Evolutionary conservation across 1,284 basidiomycete species (phyloP).

Genomic region (Schizopora paradoxa): DNA sequence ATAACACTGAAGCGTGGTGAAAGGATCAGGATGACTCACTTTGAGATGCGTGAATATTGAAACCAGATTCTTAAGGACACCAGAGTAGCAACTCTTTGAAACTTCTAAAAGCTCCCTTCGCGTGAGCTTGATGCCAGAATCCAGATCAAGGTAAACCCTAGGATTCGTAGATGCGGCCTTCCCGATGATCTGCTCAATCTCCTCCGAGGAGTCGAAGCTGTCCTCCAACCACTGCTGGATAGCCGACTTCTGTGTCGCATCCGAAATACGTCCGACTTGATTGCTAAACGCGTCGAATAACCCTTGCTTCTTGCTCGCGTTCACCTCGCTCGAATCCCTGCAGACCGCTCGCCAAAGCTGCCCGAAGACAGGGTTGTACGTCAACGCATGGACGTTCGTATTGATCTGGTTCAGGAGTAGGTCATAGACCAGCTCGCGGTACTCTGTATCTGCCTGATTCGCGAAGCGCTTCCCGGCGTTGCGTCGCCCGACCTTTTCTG

Average conservation of each 20-base stretch:
- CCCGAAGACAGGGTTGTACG: slow-evolving; percentile 26
- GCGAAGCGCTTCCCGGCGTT: slow-evolving; percentile 22
- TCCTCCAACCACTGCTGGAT: slow-evolving; percentile 25
- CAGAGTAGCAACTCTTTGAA: slow-evolving; percentile 23
- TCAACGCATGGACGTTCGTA: slow-evolving; percentile 23
- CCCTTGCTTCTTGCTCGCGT: slow-evolving; percentile 18
- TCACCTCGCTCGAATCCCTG: slow-evolving; percentile 18
- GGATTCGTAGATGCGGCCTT: slow-evolving; percentile 14
- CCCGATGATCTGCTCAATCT: slow-evolving; percentile 23
- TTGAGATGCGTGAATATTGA: slow-evolving; percentile 26
- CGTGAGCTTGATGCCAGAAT: slow-evolving; percentile 24
- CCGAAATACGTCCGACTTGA: slow-evolving; percentile 19
- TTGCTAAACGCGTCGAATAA: slow-evolving; percentile 23
- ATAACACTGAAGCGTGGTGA: too few relatives aligned
- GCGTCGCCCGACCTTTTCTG: slow-evolving; percentile 10
- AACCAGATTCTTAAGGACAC: slow-evolving; percentile 24
- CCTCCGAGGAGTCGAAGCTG: slow-evolving; percentile 25
- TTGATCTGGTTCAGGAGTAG: slow-evolving; percentile 22
- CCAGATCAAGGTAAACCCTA: slow-evolving; percentile 25
- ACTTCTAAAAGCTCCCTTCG: slow-evolving; percentile 26
- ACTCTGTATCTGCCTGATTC: slow-evolving; percentile 19
- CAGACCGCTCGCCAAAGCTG: slow-evolving; percentile 28
- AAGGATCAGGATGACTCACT: too few relatives aligned
- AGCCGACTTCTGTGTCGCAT: slow-evolving; percentile 16
- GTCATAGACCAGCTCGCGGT: slow-evolving; percentile 21